Evolutionary conservation across 768 basidiomycete species (phyloP).

Genomic region (Xerocomus potaroensis): DNA sequence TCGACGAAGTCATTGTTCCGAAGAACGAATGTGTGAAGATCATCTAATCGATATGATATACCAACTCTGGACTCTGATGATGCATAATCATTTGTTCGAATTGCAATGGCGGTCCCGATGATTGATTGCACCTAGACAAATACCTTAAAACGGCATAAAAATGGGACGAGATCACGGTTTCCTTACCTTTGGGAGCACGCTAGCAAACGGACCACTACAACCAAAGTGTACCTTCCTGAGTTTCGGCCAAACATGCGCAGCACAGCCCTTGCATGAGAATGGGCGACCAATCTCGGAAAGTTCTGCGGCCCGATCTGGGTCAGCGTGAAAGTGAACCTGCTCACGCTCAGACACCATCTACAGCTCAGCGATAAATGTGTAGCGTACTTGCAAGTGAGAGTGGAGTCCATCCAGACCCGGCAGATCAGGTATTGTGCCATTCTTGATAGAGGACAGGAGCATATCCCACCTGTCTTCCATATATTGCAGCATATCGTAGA

Average conservation of each 20-base stretch:
- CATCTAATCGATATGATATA: neutral
- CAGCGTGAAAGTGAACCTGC: neutral
- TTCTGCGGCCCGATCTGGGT: constrained; percentile 4
- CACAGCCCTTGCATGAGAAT: constrained; percentile 4
- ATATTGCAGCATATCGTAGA: constrained; percentile 6
- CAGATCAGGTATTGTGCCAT: constrained; percentile 7
- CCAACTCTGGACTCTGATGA: neutral
- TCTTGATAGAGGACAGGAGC: constrained; percentile 1
- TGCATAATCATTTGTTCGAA: constrained; percentile 1
- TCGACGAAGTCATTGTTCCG: neutral
- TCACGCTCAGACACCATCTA: neutral
- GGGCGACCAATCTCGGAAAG: constrained; percentile 7
- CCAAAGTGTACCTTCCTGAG: neutral
- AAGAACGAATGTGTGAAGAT: constrained; percentile 1
- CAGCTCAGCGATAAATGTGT: neutral
- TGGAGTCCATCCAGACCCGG: constrained; percentile 4
- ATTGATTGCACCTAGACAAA: constrained; percentile 2
- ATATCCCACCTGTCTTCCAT: constrained; percentile 4
- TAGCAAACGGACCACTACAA: constrained; percentile 7
- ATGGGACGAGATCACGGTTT: neutral
- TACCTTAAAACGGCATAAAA: neutral
- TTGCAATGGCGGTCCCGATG: constrained; percentile 3
- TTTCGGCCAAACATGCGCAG: constrained; percentile 6
- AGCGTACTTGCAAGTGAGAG: constrained; percentile 4
- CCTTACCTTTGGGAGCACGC: neutral